Percentiles rank a stretch among this genome's conserved stretches.
Evolutionary conservation across 2,329 filamentous ascomycete genomes (phyloP).

Genomic region (Diaporthe citri): DNA sequence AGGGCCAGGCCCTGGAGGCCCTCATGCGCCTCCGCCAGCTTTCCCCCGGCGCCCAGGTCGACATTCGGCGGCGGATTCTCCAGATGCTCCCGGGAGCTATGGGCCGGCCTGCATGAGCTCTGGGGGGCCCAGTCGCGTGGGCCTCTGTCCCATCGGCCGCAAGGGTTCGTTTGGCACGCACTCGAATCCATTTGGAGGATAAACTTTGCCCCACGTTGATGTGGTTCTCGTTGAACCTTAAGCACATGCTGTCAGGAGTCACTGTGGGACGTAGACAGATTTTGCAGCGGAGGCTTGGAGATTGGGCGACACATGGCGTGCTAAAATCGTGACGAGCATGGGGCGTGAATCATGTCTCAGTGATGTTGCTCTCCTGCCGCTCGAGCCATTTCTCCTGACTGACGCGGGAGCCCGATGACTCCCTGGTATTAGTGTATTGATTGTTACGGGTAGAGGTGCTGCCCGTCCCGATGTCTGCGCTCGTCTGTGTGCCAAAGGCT

Average conservation of each 20-base stretch:
- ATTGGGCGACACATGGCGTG: not conserved
- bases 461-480: not conserved
- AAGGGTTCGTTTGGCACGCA: not conserved
- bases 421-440: not conserved
- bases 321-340: too few relatives aligned
- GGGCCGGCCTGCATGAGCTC: not conserved
- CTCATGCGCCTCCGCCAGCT: not conserved
- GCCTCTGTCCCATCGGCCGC: not conserved
- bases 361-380: not conserved
- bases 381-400: constrained; percentile 14
- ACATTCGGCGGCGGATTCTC: not conserved
- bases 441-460: not conserved
- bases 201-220: too few relatives aligned
- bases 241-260: not conserved
- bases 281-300: too few relatives aligned
- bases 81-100: not conserved
- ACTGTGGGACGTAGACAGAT: too few relatives aligned
- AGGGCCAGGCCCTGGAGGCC: not conserved
- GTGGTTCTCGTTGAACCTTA: not conserved
- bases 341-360: not conserved
- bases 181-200: not conserved
- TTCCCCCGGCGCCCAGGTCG: not conserved
- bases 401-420: not conserved
- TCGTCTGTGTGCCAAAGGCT: constrained; percentile 25
- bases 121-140: not conserved